Percentiles rank a stretch among this genome's conserved stretches.
Evolutionary conservation across 129 eudicot species (phyloP).

Genomic region (Dittrichia graveolens): DNA sequence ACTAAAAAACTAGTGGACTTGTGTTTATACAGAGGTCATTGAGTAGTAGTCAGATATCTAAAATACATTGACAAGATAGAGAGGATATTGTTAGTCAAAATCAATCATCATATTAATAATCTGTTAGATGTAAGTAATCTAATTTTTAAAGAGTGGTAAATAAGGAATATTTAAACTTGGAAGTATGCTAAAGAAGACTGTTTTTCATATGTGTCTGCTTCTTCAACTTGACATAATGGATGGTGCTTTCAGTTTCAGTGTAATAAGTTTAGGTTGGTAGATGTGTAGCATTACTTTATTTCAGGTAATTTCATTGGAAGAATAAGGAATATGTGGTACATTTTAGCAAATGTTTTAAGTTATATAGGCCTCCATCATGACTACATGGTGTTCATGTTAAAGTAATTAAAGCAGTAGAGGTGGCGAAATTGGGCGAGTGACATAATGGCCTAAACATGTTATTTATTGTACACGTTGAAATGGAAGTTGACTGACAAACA

Average conservation of each 20-base stretch:
- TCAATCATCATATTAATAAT: not conserved
- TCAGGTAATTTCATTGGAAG: no score
- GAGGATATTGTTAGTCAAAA: not conserved
- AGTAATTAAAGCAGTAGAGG: conserved; percentile 10
- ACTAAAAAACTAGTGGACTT: not conserved
- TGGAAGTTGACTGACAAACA: no score
- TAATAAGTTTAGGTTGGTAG: not conserved
- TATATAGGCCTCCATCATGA: not conserved
- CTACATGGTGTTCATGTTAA: not conserved
- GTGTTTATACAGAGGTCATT: not conserved
- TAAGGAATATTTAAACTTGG: not conserved
- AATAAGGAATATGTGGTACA: conserved; percentile 4
- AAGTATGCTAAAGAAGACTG: no score
- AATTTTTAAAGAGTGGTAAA: not conserved
- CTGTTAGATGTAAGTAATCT: not conserved
- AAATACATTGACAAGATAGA: not conserved
- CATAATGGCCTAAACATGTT: no score
- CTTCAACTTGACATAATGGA: no score
- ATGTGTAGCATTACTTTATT: not conserved
- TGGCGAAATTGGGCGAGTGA: no score
- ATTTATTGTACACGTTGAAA: no score
- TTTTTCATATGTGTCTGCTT: no score
- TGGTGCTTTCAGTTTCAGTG: not conserved
- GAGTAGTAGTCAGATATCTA: not conserved
- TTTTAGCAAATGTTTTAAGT: not conserved